phyloP scores from a whole-genome alignment of 768 basidiomycete species.

The Collybia sp. region DNA sequence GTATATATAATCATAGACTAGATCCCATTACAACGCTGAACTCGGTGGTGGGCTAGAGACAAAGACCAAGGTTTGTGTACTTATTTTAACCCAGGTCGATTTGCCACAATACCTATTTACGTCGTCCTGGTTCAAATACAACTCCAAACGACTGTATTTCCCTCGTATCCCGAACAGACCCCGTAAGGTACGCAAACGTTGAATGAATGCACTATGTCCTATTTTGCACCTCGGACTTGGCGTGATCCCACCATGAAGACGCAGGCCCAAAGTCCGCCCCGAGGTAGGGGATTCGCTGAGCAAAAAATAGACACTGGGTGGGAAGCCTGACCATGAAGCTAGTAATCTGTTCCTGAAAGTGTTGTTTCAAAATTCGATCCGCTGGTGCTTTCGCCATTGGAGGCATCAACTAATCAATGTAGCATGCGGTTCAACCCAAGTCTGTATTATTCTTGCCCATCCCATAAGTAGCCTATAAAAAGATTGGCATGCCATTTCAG shows the following conservation, averaged over 20 bases:
- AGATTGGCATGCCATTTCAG: conserved; percentile 71
- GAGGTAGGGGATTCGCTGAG: no score
- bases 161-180: not conserved
- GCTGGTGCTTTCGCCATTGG: no score
- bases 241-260: not conserved
- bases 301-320: no score
- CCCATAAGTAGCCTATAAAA: conserved; percentile 69
- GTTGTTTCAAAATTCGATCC: no score
- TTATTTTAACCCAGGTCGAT: no score
- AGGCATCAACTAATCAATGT: no score
- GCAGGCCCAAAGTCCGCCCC: not conserved
- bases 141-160: conserved; percentile 5
- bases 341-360: no score
- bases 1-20: conserved; percentile 28
- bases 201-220: not conserved
- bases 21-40: not conserved
- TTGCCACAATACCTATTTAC: no score
- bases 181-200: not conserved
- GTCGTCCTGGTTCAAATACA: not conserved
- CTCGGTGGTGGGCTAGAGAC: no score
- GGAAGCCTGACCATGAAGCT: no score
- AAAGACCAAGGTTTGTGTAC: no score
- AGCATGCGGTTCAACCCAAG: no score
- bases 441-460: conserved; percentile 40
- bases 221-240: not conserved